Conservation (phyloP, 257 asterid genomes). For the Solanum chiquidenum region DNA sequence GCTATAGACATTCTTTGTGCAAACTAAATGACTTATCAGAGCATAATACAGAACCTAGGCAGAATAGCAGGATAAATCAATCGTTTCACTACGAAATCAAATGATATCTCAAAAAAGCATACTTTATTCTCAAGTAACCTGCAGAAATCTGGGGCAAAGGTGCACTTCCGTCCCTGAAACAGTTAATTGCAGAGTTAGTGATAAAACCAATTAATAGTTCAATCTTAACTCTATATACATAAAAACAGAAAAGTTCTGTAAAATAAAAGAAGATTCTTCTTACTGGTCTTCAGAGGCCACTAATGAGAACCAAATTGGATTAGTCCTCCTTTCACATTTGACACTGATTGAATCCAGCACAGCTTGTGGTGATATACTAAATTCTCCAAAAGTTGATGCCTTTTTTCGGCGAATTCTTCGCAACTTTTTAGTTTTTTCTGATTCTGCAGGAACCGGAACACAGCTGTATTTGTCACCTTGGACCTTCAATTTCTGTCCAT, state of each 20-base stretch:
- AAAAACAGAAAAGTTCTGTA: background rate
- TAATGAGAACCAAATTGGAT: constrained; percentile 86
- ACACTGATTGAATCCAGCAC: constrained; percentile 52
- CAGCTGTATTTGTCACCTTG: constrained; percentile 42
- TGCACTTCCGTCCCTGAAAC: constrained; percentile 56
- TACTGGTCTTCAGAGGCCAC: constrained; percentile 74
- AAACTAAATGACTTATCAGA: background rate
- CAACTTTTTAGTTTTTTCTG: constrained; percentile 60
- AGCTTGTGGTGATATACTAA: constrained; percentile 53
- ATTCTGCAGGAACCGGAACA: constrained; percentile 38
- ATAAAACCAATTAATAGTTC: background rate
- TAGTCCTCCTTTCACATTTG: constrained; percentile 35
- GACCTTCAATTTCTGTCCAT: constrained; percentile 45
- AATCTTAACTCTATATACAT: background rate
- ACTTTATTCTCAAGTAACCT: constrained; percentile 81
- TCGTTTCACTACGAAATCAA: background rate
- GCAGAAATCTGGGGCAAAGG: constrained; percentile 88
- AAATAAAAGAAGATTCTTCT: constrained; percentile 25
- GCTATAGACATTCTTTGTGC: background rate
- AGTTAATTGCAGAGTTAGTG: constrained; percentile 12
- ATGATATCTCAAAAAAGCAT: constrained; percentile 13
- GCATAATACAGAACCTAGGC: background rate
- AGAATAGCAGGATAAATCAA: background rate
- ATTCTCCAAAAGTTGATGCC: constrained; percentile 42
- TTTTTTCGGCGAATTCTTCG: constrained; percentile 61